Evolutionary conservation across 352 stramenopile species (phyloP).

Genomic region (Aphanomyces euteiches): DNA sequence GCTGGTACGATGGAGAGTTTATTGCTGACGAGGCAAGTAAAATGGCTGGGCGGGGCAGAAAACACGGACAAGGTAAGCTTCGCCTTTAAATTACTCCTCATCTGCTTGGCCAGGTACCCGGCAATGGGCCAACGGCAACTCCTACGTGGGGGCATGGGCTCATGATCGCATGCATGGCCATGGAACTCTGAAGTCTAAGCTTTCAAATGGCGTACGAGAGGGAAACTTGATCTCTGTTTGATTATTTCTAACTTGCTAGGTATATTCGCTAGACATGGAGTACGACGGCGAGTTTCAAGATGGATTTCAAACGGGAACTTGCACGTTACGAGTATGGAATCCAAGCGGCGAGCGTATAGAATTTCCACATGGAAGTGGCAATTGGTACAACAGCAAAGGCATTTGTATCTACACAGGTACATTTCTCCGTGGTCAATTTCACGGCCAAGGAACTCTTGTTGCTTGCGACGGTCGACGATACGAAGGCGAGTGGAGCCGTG

Average conservation of each 20-base stretch:
- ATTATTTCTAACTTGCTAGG: background rate
- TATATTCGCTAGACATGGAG: constrained; percentile 5
- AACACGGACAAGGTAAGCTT: constrained; percentile 44
- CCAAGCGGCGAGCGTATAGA: constrained; percentile 54
- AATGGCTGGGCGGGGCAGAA: constrained; percentile 6
- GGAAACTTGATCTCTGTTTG: background rate
- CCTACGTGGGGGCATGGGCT: constrained; percentile 56
- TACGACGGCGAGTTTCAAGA: constrained; percentile 53
- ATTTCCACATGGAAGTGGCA: constrained; percentile 54
- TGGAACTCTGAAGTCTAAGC: constrained; percentile 40
- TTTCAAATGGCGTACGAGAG: constrained; percentile 24
- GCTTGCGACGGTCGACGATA: constrained; percentile 59
- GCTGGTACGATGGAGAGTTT: constrained; percentile 56
- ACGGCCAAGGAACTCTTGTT: constrained; percentile 49
- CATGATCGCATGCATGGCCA: constrained; percentile 57
- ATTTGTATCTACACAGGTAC: constrained; percentile 51
- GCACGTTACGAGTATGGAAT: constrained; percentile 42
- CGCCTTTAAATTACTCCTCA: background rate
- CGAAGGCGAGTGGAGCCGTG: constrained; percentile 47
- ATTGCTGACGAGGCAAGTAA: constrained; percentile 27
- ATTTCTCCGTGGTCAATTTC: constrained; percentile 56
- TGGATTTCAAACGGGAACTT: constrained; percentile 46
- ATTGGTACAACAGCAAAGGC: constrained; percentile 57
- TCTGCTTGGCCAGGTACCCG: constrained; percentile 17
- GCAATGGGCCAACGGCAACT: constrained; percentile 50